Base-by-base conservation (phyloP, 129 eudicot genomes). In the Erigeron canadensis region DNA sequence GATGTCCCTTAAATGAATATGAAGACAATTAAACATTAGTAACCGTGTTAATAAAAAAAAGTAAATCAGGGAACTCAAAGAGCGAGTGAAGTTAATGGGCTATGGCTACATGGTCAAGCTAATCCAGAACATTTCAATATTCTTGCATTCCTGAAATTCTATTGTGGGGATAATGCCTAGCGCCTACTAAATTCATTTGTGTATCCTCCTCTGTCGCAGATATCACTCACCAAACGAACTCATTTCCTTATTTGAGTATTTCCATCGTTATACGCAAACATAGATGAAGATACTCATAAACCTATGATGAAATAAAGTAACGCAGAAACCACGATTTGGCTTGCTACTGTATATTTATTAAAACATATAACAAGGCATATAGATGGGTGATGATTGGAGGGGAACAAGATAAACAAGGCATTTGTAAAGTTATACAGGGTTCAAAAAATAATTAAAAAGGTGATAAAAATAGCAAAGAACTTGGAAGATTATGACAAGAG, bases 1-100 rank as follows among this genome's bases (percentile, higher is more conserved):
- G 90, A 82, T 76, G 84, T 91, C 51, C 97, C 97, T 91, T 68
- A 77, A 77, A 54, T 43, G 77, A 18, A 67, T 16, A 78, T 65
- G 43, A 73, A 58, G 37, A 76, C 59, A 69, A 46, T 17, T 28
- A 65, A 38, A 9, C 45, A 60, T 69, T 70, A 59, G 43, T 34
- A 61, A 11, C n/a, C 45, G 9, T 23, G 12, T 13, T 9, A 18
- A 64, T 44, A 18, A 67, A 17, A 41, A 15, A 61, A 54, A 46
- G 54, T 53, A 43, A 57, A 70, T 10, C 38, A 23, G 44, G 13
- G 66, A 37, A 11, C 44, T 61, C 18, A 61, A 34, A 18, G 39
- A 34, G 34, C 34, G 9, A 61, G n/a, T 5, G 1, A 37, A 37
- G 6, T 0, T 13, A n/a, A n/a, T n/a, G n/a, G n/a, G n/a, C n/a